Conservation (phyloP, 305 asterid species). For the Fraxinus baroniana region DNA sequence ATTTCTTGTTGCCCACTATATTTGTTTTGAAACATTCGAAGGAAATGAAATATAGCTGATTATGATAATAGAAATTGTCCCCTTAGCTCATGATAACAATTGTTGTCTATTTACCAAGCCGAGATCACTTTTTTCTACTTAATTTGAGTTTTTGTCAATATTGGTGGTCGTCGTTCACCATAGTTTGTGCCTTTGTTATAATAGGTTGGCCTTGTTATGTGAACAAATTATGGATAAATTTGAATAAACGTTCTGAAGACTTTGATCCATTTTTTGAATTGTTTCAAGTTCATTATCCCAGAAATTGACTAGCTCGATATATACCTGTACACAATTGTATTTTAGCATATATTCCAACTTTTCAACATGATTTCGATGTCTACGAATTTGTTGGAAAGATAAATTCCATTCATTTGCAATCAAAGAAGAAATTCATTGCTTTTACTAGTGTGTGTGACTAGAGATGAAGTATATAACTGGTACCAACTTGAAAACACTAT, state of each 20-base stretch:
- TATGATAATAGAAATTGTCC: neutral
- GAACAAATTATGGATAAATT: conserved; percentile 10
- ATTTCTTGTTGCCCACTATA: conserved; percentile 10
- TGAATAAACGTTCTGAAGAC: neutral
- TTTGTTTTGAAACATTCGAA: neutral
- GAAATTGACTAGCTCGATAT: neutral
- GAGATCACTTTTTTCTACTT: neutral
- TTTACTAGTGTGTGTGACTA: conserved; percentile 10
- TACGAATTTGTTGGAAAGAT: neutral
- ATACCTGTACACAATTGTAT: neutral
- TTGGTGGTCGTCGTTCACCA: neutral
- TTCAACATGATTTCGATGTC: neutral
- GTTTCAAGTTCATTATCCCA: neutral
- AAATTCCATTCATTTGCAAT: conserved; percentile 16
- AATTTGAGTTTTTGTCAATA: neutral
- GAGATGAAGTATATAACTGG: neutral
- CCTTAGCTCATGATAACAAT: neutral
- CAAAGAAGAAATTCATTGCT: conserved; percentile 2
- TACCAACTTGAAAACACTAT: neutral
- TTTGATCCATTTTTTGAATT: conserved; percentile 3
- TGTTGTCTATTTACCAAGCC: neutral
- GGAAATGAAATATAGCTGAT: neutral
- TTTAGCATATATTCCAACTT: neutral
- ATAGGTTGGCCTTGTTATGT: neutral
- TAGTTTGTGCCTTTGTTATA: conserved; percentile 5